Conservation (phyloP, 2,329 filamentous ascomycete species). For the Sodiomyces alkalinus region DNA sequence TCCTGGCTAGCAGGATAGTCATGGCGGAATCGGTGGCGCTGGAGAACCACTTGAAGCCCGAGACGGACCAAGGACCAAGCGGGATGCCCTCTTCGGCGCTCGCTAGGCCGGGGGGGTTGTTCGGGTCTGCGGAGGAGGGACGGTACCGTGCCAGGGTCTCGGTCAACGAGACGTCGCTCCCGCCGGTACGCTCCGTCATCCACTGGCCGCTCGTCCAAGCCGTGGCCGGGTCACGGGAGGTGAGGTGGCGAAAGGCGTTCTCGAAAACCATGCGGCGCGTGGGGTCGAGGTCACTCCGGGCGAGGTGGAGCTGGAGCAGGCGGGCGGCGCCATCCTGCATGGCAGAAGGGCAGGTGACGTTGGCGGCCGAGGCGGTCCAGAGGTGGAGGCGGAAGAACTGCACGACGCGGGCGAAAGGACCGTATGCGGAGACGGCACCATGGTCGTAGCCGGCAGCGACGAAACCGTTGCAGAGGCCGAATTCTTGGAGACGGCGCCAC, state of each 20-base stretch:
- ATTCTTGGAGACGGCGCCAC: slow-evolving; percentile 46
- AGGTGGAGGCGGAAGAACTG: too few relatives aligned
- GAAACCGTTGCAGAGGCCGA: slow-evolving; percentile 39
- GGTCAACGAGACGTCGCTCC: slow-evolving; percentile 52
- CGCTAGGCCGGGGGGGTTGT: too few relatives aligned
- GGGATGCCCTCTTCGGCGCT: slow-evolving; percentile 14
- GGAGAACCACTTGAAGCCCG: slow-evolving; percentile 60
- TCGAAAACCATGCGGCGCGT: slow-evolving; percentile 28
- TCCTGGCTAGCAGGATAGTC: slow-evolving; percentile 48
- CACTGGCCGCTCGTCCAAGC: slow-evolving; percentile 63
- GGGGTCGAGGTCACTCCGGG: slow-evolving; percentile 6
- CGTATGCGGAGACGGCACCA: too few relatives aligned
- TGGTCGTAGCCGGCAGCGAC: slow-evolving; percentile 36
- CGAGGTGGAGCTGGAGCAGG: slow-evolving; percentile 30
- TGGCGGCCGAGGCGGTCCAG: too few relatives aligned
- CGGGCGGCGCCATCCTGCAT: slow-evolving; percentile 51
- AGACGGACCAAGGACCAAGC: slow-evolving; percentile 43
- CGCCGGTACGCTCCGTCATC: slow-evolving; percentile 61
- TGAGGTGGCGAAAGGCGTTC: slow-evolving; percentile 36
- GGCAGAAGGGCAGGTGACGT: too few relatives aligned
- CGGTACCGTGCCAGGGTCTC: slow-evolving; percentile 43
- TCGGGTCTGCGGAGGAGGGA: slow-evolving; percentile 5
- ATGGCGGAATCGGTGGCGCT: slow-evolving; percentile 51
- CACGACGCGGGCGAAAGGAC: too few relatives aligned
- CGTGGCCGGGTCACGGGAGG: slow-evolving; percentile 28